Base-by-base conservation (phyloP, 208 protist genomes). In the Trypanosoma brucei region DNA sequence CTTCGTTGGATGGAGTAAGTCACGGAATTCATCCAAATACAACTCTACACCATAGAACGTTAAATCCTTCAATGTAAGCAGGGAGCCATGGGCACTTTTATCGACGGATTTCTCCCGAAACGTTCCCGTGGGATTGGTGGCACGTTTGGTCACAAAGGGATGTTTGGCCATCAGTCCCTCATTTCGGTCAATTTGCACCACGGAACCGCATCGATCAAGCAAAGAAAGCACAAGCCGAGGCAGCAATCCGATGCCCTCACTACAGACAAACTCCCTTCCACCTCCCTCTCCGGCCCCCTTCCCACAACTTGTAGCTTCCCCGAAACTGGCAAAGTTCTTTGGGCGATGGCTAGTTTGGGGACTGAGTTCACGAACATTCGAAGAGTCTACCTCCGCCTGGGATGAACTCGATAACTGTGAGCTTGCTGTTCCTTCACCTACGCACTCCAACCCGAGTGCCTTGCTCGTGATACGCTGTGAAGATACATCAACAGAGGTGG, bases 1-100 rank as follows among this genome's bases (percentile, higher is more conserved):
- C 74, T 91, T 92, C 6, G 60, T 61, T n/a, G 84, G 79, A 69
- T 91, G 81, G 39, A 95, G 62, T 36, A 95, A 67, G 62, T 95
- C 84, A 36, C 57, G 81, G 35, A 92, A 65, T 54, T 91, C 86
- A 62, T 95, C 90, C 62, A 91, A 76, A 74, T 95, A 93, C 8
- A 95, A 37, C 69, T 95, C 90, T 31, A 95, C 76, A 39, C 85
- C 90, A 69, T 91, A 93, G 54, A 95, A 83, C 31, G 72, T 84
- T 5, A 95, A 51, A n/a, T 83, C 72, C 36, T 74, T 61, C 58
- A 95, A 66, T 8, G 78, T 91, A 49, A 91, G 62, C 33, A 71
- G 55, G 13, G 57, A 52, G 53, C 50, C 37, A 55, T 34, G 49
- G 38, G 40, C 49, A 33, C 62, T 14, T 11, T 37, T 52, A 31